Conservation (phyloP, 768 basidiomycete species). For the Russula dissimulans region DNA sequence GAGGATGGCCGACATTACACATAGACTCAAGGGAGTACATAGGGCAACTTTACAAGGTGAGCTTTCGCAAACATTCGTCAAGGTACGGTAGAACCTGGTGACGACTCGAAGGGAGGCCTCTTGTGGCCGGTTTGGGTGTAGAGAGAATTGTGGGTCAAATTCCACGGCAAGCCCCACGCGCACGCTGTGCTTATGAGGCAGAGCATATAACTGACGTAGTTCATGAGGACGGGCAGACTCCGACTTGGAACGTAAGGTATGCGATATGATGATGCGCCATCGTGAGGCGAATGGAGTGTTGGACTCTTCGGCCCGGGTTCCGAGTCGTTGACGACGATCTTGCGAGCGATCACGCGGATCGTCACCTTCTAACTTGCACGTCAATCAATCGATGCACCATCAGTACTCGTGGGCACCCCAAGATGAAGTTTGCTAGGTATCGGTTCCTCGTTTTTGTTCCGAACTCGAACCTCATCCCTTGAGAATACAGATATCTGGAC, state of each 20-base stretch:
- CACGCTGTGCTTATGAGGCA: slow-evolving; percentile 1
- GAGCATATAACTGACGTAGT: background rate
- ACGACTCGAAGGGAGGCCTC: background rate
- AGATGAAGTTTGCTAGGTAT: slow-evolving; percentile 20
- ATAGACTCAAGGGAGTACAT: slow-evolving; percentile 11
- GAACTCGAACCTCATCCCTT: background rate
- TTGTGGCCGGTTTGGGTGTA: too few species aligned
- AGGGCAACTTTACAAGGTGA: background rate
- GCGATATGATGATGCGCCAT: too few species aligned
- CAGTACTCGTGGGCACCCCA: background rate
- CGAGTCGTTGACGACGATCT: too few species aligned
- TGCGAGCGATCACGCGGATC: too few species aligned
- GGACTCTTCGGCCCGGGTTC: too few species aligned
- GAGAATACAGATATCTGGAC: slow-evolving; percentile 13
- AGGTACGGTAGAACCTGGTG: background rate
- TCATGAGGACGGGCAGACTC: too few species aligned
- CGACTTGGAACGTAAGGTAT: background rate
- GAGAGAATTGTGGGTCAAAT: background rate
- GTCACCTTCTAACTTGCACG: too few species aligned
- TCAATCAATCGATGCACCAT: too few species aligned
- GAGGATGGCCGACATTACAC: background rate
- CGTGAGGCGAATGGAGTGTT: too few species aligned
- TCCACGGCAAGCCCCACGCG: background rate
- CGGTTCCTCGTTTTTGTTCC: background rate
- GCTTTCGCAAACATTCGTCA: background rate